Base-by-base conservation (phyloP, 495 filamentous ascomycete genomes). In the Talaromyces liani region DNA sequence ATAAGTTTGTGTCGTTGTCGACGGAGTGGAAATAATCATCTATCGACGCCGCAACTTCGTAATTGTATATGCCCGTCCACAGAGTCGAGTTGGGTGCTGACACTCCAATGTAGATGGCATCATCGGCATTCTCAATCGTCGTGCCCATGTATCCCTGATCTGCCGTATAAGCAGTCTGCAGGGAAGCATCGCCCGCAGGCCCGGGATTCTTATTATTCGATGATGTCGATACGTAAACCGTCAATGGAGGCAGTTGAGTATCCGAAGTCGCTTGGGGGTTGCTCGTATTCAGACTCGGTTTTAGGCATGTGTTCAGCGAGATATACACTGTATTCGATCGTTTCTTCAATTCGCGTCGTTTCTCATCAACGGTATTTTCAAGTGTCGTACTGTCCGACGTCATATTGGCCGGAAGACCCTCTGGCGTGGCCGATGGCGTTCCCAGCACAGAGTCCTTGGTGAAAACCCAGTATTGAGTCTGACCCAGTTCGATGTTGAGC, bases 41-140 rank as follows among this genome's bases (percentile, higher is more conserved):
- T 45, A 87, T 88, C 6, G 94, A 97, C n/a, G 85, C 87, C 2
- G 91, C 90, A 5, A 99, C 75, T 66, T 93, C 78, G 68, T 91
- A 93, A 63, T 85, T 88, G 73, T 89, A 98, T 2, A 69, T 72
- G 8, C 86, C 87, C 0, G 72, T 71, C 64, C 84, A 90, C 6
- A 72, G 67, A 1, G 84, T 79, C 5, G 85, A 73, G 22, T 84
- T 78, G 0, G 88, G 87, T 3, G 91, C 92, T 29, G 80, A 78
- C 1, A 99, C 79, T 2, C 85, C 86, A 39, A 98, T 81, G 69
- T 87, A 96, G 18, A 96, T 78, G 68, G 90, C 84, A 10, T 75
- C 76, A 3, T 79, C 78, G 2, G 84, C 77, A 34, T 78, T 58
- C 8, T 65, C 57, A 14, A 74, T n/a, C 12, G 61, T 66, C n/a